phyloP scores from a whole-genome alignment of 2,329 filamentous ascomycete species.

The Microcyclospora tardicrescens region DNA sequence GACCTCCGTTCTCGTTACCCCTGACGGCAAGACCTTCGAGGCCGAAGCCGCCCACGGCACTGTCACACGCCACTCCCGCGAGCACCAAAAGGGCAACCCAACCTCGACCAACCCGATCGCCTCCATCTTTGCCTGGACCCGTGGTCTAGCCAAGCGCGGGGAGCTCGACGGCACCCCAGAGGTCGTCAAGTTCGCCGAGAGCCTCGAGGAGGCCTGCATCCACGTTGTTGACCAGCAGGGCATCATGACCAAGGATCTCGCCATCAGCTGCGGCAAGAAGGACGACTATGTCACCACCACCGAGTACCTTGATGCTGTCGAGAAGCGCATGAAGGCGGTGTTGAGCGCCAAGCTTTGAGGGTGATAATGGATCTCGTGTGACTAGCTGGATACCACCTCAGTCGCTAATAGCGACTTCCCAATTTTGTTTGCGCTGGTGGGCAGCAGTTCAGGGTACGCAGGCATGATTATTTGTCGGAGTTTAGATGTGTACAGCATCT shows the following conservation, averaged over 20 bases:
- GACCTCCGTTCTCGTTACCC: slow-evolving; percentile 95
- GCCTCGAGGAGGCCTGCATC: slow-evolving; percentile 81
- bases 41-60: slow-evolving; percentile 97
- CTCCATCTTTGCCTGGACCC: slow-evolving; percentile 98
- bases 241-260: slow-evolving; percentile 98
- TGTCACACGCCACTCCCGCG: slow-evolving; percentile 94
- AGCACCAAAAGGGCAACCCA: slow-evolving; percentile 95
- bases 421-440: too few relatives aligned
- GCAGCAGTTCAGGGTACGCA: too few relatives aligned
- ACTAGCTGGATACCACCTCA: too few relatives aligned
- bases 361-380: not conserved
- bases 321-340: slow-evolving; percentile 70
- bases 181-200: slow-evolving; percentile 79
- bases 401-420: too few relatives aligned
- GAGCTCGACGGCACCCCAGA: slow-evolving; percentile 89
- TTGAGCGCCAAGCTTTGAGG: slow-evolving; percentile 62
- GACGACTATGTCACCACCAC: slow-evolving; percentile 81
- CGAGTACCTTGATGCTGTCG: slow-evolving; percentile 85
- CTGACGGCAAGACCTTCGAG: slow-evolving; percentile 93
- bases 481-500: too few relatives aligned
- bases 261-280: slow-evolving; percentile 85
- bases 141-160: slow-evolving; percentile 83
- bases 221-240: slow-evolving; percentile 88
- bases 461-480: too few relatives aligned
- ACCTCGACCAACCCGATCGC: slow-evolving; percentile 98